Conservation (phyloP, 1,139 yeast genomes). For the Lodderomyces pseudojiufengensis region DNA sequence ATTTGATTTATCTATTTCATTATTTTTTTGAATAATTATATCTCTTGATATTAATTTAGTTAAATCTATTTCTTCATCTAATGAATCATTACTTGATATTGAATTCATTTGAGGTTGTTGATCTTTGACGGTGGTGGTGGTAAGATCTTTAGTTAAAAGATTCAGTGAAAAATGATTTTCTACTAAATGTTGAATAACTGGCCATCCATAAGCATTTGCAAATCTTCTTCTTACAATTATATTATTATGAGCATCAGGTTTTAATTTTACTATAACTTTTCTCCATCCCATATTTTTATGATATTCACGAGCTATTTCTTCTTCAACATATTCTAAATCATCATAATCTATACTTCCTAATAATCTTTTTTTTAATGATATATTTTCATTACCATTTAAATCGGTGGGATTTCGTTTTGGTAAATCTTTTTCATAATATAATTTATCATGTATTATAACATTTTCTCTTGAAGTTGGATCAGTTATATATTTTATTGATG, state of each 20-base stretch:
- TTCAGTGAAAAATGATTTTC: slow-evolving; percentile 24
- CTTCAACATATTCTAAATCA: slow-evolving; percentile 51
- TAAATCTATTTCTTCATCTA: slow-evolving; percentile 28
- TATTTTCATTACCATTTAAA: slow-evolving; percentile 2
- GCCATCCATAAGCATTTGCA: slow-evolving; percentile 97
- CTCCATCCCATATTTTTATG: slow-evolving; percentile 87
- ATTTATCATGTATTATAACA: slow-evolving; percentile 40
- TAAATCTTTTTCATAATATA: slow-evolving; percentile 35
- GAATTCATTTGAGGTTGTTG: slow-evolving; percentile 1
- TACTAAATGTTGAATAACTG: slow-evolving; percentile 79
- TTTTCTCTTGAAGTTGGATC: slow-evolving; percentile 49
- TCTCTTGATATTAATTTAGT: slow-evolving; percentile 36
- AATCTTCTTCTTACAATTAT: slow-evolving; percentile 85
- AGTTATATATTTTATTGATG: slow-evolving; percentile 63
- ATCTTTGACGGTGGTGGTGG: not conserved
- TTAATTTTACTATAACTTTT: slow-evolving; percentile 78
- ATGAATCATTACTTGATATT: slow-evolving; percentile 16
- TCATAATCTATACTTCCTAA: slow-evolving; percentile 22
- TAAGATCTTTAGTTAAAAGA: slow-evolving; percentile 7
- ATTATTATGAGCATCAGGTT: slow-evolving; percentile 95
- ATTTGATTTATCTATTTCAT: slow-evolving; percentile 28
- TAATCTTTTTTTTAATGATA: slow-evolving; percentile 9
- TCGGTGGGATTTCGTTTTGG: slow-evolving; percentile 17
- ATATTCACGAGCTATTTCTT: slow-evolving; percentile 83
- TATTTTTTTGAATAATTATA: slow-evolving; percentile 30